Conservation (phyloP, 345 rosid genomes). For the Hibiscus mutabilis region DNA sequence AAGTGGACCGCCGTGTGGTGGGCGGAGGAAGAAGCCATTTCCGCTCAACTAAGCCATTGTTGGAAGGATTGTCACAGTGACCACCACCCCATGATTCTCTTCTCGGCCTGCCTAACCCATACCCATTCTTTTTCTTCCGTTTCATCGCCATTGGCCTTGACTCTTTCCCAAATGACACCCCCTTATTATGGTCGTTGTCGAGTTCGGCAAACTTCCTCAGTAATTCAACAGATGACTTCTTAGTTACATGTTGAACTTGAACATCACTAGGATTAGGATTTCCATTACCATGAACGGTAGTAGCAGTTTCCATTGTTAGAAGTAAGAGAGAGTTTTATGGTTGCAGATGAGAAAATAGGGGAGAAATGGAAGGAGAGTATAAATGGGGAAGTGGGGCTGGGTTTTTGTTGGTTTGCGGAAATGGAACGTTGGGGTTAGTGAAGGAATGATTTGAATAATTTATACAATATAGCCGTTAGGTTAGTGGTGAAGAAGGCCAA, state of each 20-base stretch:
- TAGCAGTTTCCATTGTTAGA: neutral
- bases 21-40: constrained; percentile 54
- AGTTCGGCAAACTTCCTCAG: constrained; percentile 66
- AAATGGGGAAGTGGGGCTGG: neutral
- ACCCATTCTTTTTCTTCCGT: constrained; percentile 29
- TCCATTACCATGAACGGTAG: too few species aligned
- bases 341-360: neutral
- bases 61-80: neutral
- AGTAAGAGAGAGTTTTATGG: too few species aligned
- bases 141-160: constrained; percentile 15
- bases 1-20: constrained; percentile 28
- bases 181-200: constrained; percentile 17
- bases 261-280: constrained; percentile 17
- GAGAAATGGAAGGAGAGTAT: neutral
- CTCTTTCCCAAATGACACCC: constrained; percentile 12
- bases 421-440: constrained; percentile 53
- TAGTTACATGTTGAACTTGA: constrained; percentile 65
- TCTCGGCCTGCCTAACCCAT: neutral
- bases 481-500: neutral
- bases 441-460: constrained; percentile 20
- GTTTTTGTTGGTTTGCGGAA: constrained; percentile 17
- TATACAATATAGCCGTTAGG: constrained; percentile 43
- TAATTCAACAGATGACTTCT: constrained; percentile 73
- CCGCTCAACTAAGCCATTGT: constrained; percentile 18
- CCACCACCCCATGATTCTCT: too few species aligned